A percentile compares a stretch with the other conserved stretches of the same genome.
phyloP scores from a whole-genome alignment of 306 rosid genomes.

The Carpinus fangiana region DNA sequence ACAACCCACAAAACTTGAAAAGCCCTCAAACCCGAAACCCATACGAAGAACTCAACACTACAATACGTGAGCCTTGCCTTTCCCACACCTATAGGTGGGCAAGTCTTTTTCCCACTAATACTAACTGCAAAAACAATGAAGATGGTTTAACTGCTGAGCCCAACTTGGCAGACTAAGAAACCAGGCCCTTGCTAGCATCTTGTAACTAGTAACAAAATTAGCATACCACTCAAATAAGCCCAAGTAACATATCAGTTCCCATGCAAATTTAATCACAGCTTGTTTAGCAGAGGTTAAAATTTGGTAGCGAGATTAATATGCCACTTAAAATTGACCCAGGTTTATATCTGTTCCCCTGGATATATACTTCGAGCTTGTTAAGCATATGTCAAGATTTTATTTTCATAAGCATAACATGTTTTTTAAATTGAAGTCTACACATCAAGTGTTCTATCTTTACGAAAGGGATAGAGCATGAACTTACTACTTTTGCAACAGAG shows the following conservation, averaged over 20 bases:
- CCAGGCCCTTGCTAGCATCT: no score
- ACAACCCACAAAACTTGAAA: no score
- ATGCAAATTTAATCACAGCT: not conserved
- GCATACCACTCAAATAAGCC: not conserved
- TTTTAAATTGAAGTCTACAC: not conserved
- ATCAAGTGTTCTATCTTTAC: not conserved
- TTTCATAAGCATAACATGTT: not conserved
- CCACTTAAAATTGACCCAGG: not conserved
- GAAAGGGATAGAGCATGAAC: conserved; percentile 23
- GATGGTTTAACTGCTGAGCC: no score
- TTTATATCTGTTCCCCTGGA: not conserved
- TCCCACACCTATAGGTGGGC: no score
- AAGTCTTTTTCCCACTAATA: no score
- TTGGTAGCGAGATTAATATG: not conserved
- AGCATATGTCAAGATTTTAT: not conserved
- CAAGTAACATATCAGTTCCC: not conserved
- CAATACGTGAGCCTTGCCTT: no score
- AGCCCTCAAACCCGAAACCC: no score
- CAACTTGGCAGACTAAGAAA: no score
- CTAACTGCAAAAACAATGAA: no score
- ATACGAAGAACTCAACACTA: no score
- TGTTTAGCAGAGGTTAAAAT: not conserved
- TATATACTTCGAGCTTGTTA: not conserved
- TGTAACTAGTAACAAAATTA: not conserved
- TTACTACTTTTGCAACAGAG: conserved; percentile 71